phyloP scores from a whole-genome alignment of 2,329 filamentous ascomycete species.

The Monilinia fructigena region DNA sequence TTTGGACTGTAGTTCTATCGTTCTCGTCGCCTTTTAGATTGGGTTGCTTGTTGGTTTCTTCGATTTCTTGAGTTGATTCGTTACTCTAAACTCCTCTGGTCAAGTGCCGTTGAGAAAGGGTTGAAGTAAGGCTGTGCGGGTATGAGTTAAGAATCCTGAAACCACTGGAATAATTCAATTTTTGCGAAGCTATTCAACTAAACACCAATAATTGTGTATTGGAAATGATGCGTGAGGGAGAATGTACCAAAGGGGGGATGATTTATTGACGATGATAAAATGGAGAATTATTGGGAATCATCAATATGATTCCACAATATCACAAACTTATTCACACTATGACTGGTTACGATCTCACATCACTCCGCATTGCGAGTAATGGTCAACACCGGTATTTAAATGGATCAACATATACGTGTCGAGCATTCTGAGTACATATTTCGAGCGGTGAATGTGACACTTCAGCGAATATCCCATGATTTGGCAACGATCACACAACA shows the following conservation, averaged over 20 bases:
- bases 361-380: constrained; percentile 15
- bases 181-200: constrained; percentile 12
- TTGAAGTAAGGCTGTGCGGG: constrained; percentile 15
- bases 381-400: constrained; percentile 20
- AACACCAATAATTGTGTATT: constrained; percentile 20
- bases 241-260: constrained; percentile 3
- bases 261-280: constrained; percentile 14
- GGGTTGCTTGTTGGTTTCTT: constrained; percentile 5
- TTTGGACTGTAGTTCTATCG: constrained; percentile 9
- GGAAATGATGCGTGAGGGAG: constrained; percentile 15
- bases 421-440: constrained; percentile 4
- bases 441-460: constrained; percentile 24
- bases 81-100: neutral
- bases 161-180: constrained; percentile 20
- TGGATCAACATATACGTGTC: constrained; percentile 25
- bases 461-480: constrained; percentile 24
- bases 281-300: constrained; percentile 7
- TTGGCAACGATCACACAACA: constrained; percentile 23
- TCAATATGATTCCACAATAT: constrained; percentile 20
- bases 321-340: constrained; percentile 14
- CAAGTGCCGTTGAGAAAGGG: constrained; percentile 12
- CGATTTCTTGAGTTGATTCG: constrained; percentile 1
- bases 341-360: constrained; percentile 9
- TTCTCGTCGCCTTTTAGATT: constrained; percentile 14
- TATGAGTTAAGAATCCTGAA: constrained; percentile 17